These are phyloP conservation scores for Penicillium diatomitis DNA, from an alignment of 495 filamentous ascomycete species.

Conservation along the genomic window DNA sequence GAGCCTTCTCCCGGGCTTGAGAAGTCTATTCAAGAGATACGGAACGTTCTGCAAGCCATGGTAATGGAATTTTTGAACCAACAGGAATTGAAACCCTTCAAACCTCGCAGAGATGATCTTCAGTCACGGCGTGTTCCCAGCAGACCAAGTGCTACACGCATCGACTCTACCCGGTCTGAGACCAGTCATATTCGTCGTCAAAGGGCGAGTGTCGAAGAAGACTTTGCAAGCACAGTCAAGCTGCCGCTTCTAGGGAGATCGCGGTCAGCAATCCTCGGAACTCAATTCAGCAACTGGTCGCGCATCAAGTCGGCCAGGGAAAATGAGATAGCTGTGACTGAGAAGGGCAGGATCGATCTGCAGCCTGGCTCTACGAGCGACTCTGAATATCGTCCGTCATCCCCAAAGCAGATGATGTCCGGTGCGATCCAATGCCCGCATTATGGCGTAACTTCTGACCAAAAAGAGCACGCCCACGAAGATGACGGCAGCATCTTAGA, in stretches of 20 bases:
- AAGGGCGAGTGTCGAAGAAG: slow-evolving; percentile 15
- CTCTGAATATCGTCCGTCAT: background rate
- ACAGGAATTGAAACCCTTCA: slow-evolving; percentile 50
- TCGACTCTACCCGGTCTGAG: background rate
- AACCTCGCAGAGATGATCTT: background rate
- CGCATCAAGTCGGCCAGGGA: slow-evolving; percentile 53
- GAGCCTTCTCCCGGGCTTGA: slow-evolving; percentile 31
- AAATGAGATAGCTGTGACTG: background rate
- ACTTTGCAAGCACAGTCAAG: slow-evolving; percentile 18
- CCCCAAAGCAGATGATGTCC: background rate
- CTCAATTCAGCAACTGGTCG: slow-evolving; percentile 52
- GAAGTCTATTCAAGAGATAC: slow-evolving; percentile 39
- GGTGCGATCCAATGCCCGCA: background rate
- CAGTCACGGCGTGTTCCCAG: background rate
- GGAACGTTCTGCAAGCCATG: slow-evolving; percentile 55
- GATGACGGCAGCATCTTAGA: background rate
- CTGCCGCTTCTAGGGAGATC: slow-evolving; percentile 25
- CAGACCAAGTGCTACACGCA: background rate
- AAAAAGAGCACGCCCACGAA: background rate
- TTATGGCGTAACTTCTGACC: background rate
- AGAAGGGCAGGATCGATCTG: background rate
- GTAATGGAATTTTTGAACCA: slow-evolving; percentile 59
- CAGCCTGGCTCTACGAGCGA: background rate
- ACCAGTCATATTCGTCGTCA: background rate
- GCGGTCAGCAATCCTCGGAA: slow-evolving; percentile 6